phyloP scores from a whole-genome alignment of 2,329 filamentous ascomycete species.

The Orbilia ellipsospora region DNA sequence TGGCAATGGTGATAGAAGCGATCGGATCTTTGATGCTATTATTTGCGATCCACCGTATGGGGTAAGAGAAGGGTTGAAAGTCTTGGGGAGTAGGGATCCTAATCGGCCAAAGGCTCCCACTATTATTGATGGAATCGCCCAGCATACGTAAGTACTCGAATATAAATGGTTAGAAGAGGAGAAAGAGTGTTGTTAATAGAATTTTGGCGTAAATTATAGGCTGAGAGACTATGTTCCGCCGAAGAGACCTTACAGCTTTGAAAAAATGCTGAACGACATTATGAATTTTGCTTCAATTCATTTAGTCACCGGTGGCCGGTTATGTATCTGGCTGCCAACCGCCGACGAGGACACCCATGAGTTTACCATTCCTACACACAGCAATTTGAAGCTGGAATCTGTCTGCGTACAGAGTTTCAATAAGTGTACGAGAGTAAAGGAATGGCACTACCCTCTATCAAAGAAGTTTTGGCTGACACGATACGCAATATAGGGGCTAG shows the following conservation, averaged over 20 bases:
- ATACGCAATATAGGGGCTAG: conserved; percentile 73
- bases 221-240: conserved; percentile 78
- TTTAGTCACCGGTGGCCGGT: conserved; percentile 79
- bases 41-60: conserved; percentile 97
- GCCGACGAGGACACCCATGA: conserved; percentile 82
- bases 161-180: background rate
- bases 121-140: conserved; percentile 75
- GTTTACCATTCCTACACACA: conserved; percentile 80
- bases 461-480: too few relatives aligned
- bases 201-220: conserved; percentile 16
- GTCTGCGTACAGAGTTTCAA: conserved; percentile 89
- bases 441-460: too few relatives aligned
- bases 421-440: conserved; percentile 71
- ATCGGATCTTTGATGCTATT: conserved; percentile 79
- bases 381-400: conserved; percentile 76
- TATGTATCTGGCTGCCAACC: conserved; percentile 98
- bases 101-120: conserved; percentile 70
- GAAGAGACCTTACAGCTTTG: conserved; percentile 91
- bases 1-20: conserved; percentile 55
- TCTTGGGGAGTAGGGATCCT: conserved; percentile 80
- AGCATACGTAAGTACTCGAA: conserved; percentile 70
- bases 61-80: conserved; percentile 88
- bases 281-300: conserved; percentile 81
- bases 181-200: conserved; percentile 21
- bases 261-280: conserved; percentile 89